Percentiles rank a stretch among this genome's conserved stretches.
These are phyloP conservation scores for Ambrosia trifida DNA, from an alignment of 129 eudicot genomes.

Conservation along the genomic window DNA sequence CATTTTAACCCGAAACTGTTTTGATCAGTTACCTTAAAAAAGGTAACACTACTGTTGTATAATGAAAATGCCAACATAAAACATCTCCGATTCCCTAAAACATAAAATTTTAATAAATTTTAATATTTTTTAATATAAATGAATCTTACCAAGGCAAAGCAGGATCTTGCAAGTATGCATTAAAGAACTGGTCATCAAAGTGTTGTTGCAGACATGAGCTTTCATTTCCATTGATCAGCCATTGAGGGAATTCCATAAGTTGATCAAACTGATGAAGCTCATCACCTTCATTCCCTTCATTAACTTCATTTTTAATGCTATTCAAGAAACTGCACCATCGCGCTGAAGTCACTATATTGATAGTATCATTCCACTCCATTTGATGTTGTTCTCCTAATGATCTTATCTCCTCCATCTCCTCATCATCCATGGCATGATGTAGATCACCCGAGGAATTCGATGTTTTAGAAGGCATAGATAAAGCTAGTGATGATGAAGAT, in stretches of 20 bases:
- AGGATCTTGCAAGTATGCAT: slow-evolving; percentile 55
- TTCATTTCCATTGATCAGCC: slow-evolving; percentile 59
- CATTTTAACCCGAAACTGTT: neutral
- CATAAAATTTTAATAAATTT: slow-evolving; percentile 1
- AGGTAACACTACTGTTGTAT: slow-evolving; percentile 5
- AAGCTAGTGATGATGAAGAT: slow-evolving; percentile 44
- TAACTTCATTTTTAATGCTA: slow-evolving; percentile 25
- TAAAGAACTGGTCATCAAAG: slow-evolving; percentile 40
- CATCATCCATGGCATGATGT: slow-evolving; percentile 65
- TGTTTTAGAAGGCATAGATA: slow-evolving; percentile 21
- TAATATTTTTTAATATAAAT: neutral
- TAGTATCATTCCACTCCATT: slow-evolving; percentile 85
- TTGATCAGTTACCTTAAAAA: neutral
- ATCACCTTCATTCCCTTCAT: slow-evolving; percentile 29
- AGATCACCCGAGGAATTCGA: slow-evolving; percentile 29
- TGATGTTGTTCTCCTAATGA: slow-evolving; percentile 75
- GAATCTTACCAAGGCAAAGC: slow-evolving; percentile 66
- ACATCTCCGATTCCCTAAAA: slow-evolving; percentile 30
- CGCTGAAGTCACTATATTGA: slow-evolving; percentile 70
- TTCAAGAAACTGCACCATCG: slow-evolving; percentile 80
- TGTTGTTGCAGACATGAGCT: slow-evolving; percentile 35
- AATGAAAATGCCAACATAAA: slow-evolving; percentile 39
- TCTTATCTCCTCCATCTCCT: slow-evolving; percentile 79
- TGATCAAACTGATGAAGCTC: slow-evolving; percentile 45
- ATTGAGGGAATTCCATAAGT: slow-evolving; percentile 57